phyloP scores from a whole-genome alignment of 148 eudicot genomes.

The Pharnaceum exiguum region DNA sequence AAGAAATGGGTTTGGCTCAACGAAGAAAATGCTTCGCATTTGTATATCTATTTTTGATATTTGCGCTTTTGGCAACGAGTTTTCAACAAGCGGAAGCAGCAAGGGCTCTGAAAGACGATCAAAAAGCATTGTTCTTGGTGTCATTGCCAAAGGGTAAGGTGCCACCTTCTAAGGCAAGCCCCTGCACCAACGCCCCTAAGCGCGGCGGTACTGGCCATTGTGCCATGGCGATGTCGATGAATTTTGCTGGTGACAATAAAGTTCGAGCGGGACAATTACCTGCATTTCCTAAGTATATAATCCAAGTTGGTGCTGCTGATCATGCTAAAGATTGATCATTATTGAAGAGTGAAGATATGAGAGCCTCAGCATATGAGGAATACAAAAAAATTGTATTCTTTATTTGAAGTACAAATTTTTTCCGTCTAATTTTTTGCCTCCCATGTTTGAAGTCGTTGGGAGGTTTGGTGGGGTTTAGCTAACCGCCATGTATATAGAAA shows the following conservation, averaged over 20 bases:
- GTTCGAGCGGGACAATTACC: too few relatives aligned
- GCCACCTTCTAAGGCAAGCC: neutral
- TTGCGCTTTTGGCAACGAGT: neutral
- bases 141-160: neutral
- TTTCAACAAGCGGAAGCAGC: neutral
- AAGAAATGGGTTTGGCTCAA: neutral
- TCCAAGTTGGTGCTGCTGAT: too few relatives aligned
- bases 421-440: too few relatives aligned
- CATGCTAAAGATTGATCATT: too few relatives aligned
- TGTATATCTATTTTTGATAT: neutral
- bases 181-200: neutral
- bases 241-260: neutral
- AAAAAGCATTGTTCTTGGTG: neutral
- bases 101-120: neutral
- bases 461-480: too few relatives aligned
- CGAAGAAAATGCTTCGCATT: neutral
- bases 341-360: too few relatives aligned
- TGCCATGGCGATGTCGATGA: neutral
- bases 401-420: too few relatives aligned
- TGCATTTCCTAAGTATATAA: too few relatives aligned
- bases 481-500: too few relatives aligned
- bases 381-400: too few relatives aligned
- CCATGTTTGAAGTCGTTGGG: too few relatives aligned
- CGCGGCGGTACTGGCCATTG: neutral
- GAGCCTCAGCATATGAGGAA: too few relatives aligned